Percentiles rank a stretch among this genome's conserved stretches.
Evolutionary conservation across 441 rosid genomes (phyloP).

Genomic region (Syzygium malaccense): DNA sequence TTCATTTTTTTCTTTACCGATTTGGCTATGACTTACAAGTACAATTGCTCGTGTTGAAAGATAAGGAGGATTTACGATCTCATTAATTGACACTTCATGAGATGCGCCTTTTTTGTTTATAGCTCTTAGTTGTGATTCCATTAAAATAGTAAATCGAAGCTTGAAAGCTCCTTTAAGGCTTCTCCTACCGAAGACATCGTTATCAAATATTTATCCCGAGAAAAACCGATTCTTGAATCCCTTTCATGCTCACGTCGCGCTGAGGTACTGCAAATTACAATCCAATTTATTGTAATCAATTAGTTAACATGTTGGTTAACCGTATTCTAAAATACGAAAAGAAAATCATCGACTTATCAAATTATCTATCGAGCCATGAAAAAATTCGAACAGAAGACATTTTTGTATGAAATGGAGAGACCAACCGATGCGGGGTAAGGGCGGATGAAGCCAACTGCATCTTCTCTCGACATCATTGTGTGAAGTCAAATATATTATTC

Average conservation of each 20-base stretch:
- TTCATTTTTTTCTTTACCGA: too few species aligned
- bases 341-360: too few species aligned
- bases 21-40: background rate
- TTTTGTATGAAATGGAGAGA: background rate
- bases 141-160: too few species aligned
- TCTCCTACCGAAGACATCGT: accelerated
- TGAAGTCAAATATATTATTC: background rate
- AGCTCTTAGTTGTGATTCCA: too few species aligned
- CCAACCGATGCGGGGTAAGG: background rate
- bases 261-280: too few species aligned
- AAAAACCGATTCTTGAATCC: too few species aligned
- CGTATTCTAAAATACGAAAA: too few species aligned
- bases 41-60: background rate
- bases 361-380: too few species aligned
- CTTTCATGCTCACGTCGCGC: too few species aligned
- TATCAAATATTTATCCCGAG: background rate
- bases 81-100: background rate
- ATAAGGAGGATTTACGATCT: background rate
- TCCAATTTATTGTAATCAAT: too few species aligned
- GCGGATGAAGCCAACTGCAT: background rate
- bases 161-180: background rate
- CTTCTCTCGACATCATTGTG: accelerated
- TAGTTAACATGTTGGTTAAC: too few species aligned
- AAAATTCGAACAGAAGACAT: too few species aligned
- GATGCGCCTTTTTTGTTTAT: background rate